Evolutionary conservation across 2,329 filamentous ascomycete species (phyloP), one percentile per base, ranked within the genome.

Genomic region (Paecilomyces niveus): DNA sequence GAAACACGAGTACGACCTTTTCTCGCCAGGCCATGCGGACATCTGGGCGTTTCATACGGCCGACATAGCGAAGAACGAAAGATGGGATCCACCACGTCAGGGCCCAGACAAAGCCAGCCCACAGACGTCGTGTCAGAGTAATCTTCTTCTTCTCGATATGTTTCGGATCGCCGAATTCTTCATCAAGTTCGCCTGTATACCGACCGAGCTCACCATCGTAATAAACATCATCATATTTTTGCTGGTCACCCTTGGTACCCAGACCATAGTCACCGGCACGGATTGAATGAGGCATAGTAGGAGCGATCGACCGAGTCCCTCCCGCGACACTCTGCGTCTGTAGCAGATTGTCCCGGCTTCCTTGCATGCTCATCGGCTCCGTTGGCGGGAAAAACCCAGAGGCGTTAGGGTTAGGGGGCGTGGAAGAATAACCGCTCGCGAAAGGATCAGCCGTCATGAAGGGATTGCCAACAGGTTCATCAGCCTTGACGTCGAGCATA

Each of bases 21-120:
- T 99, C 94, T 74, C 94, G 85, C 94, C 94, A 99, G 0, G 94
- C 94, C 85, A 97, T 89, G 26, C 94, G 89, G 8, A 99, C 91
- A 76, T 99, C 94, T 1, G 92, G 94, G 57, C 94, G 87, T 77
- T 96, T 95, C 94, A 99, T 99, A 22, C 93, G 89, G 32, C 94
- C 94, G 59, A 97, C 69, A 60, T 82, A 88, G n/a, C 84, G 83
- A 15, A 99, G 85, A 1, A 89, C 64, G 54, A 90, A 89, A 0
- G 93, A 97, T 0, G 94, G 94, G 64, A 97, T 94, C 89, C 90
- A 97, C 72, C 91, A 97, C 0, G 94, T 99, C 54, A 95, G 64
- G 0, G 84, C 83, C 92, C 92, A 97, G 2, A 94, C 90, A 49
- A 94, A 74, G 1, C 75, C 83, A 24, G 96, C 86, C 94, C 94